These are phyloP conservation scores for Starmera quercuum DNA, from an alignment of 805 yeast genomes.

Conservation along the genomic window DNA sequence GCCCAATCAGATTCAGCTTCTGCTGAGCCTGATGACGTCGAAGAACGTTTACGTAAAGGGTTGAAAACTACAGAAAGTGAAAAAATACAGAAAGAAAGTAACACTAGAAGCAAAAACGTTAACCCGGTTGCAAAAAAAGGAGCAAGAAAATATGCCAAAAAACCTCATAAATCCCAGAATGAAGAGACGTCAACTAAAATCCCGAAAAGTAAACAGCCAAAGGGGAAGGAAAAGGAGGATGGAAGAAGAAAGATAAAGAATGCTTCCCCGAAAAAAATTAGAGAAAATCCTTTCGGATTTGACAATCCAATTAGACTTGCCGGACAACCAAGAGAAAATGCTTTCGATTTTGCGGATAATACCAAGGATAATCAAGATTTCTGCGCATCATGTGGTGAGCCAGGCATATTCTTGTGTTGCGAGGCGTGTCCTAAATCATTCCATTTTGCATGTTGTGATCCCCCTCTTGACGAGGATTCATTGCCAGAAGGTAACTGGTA, in stretches of 20 bases:
- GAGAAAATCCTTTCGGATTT: constrained; percentile 39
- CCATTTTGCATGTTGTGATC: constrained; percentile 86
- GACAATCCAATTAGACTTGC: constrained; percentile 24
- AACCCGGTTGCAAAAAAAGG: constrained; percentile 8
- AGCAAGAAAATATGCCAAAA: constrained; percentile 11
- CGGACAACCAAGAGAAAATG: constrained; percentile 23
- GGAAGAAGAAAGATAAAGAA: constrained; percentile 18
- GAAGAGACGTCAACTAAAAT: constrained; percentile 3
- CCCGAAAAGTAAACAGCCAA: not conserved
- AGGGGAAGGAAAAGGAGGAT: constrained; percentile 3
- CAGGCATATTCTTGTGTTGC: constrained; percentile 88
- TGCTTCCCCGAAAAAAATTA: constrained; percentile 20
- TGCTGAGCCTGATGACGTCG: no score
- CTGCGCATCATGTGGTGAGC: constrained; percentile 84
- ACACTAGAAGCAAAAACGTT: constrained; percentile 1
- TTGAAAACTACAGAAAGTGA: constrained; percentile 29
- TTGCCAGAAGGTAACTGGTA: constrained; percentile 89
- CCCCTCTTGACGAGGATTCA: constrained; percentile 69
- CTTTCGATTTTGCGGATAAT: constrained; percentile 21
- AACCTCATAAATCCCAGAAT: constrained; percentile 1
- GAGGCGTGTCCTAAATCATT: constrained; percentile 89
- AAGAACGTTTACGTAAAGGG: no score
- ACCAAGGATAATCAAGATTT: constrained; percentile 68
- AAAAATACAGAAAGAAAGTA: constrained; percentile 24
- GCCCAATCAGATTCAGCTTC: no score